Conservation (phyloP, 257 asterid genomes). For the Solanum tacnaense region DNA sequence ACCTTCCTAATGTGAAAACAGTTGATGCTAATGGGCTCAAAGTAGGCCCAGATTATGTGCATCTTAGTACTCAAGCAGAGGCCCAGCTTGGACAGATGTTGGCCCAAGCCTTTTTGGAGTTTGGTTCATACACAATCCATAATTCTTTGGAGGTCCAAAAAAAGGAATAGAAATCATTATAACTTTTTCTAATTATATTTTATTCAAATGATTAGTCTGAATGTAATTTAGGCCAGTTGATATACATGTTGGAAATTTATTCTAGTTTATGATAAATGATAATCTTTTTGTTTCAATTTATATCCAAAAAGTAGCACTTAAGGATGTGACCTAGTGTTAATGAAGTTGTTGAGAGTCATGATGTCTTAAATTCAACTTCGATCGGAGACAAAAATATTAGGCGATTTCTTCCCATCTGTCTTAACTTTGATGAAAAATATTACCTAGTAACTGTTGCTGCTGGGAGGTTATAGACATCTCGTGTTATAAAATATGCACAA, state of each 20-base stretch:
- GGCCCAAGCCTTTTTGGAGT: slow-evolving; percentile 17
- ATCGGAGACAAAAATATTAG: not conserved
- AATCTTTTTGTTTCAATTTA: not conserved
- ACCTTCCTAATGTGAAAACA: slow-evolving; percentile 10
- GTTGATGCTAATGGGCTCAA: slow-evolving; percentile 25
- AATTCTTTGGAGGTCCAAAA: not conserved
- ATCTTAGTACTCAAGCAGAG: slow-evolving; percentile 22
- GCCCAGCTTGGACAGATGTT: slow-evolving; percentile 24
- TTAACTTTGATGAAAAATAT: too few species aligned
- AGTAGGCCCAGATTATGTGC: slow-evolving; percentile 19
- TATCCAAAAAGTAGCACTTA: not conserved
- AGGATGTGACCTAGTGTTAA: not conserved
- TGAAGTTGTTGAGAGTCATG: not conserved
- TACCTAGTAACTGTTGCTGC: rapidly evolving
- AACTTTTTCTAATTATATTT: not conserved
- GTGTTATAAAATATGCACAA: not conserved
- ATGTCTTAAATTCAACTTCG: not conserved
- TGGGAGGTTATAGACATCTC: not conserved
- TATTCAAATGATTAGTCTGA: not conserved
- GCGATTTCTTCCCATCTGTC: not conserved
- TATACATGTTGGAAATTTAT: not conserved
- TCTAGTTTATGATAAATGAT: not conserved
- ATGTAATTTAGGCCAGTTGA: not conserved
- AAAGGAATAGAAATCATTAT: not conserved
- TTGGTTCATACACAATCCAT: not conserved